Evolutionary conservation across 129 eudicot genomes (phyloP), one percentile per base, ranked within the genome.

Genomic region (Gnaphalium uliginosum): DNA sequence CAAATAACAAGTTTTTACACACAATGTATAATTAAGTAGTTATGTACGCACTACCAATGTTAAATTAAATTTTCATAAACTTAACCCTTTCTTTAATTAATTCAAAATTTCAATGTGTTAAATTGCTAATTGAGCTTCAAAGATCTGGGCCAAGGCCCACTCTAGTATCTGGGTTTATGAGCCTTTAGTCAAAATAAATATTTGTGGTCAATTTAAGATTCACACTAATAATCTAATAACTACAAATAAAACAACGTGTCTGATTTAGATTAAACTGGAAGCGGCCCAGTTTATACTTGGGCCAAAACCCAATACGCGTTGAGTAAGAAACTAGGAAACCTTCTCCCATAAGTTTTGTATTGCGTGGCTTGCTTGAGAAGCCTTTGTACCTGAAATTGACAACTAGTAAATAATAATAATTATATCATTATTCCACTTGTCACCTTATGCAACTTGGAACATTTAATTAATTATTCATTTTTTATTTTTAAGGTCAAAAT

Each of bases 281-380:
- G 50, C 11, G 18, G 29, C 5, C 65, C 46, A 14, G 5, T 70
- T 69, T 50, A 24, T 26, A 6, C 0, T 23, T 10, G 53, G 51
- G 66, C 3, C 67, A 53, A 30, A 58, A 14, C 67, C 54, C 22
- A 10, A 7, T 21, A 35, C 23, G 60, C 56, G 77, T 72, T 72
- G 37, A 23, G 59, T 63, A 43, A 43, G 17, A 27, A 39, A 27
- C 33, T 27, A 62, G 51, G 26, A 70, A 84, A 81, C 72, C 96
- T 89, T 89, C 68, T 66, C 58, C 54, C 6, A 11, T 68, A 87
- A 90, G 96, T 61, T 83, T 87, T 77, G 53, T 43, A 79, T 83
- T 80, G 86, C 89, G 85, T 85, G 77, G 86, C 92, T 87, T 87
- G 66, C 76, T 78, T 50, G 78, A 63, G 72, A 90, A 85, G 92